Conservation (phyloP, 1,284 basidiomycete genomes). For the Cryptococcus sp. region DNA sequence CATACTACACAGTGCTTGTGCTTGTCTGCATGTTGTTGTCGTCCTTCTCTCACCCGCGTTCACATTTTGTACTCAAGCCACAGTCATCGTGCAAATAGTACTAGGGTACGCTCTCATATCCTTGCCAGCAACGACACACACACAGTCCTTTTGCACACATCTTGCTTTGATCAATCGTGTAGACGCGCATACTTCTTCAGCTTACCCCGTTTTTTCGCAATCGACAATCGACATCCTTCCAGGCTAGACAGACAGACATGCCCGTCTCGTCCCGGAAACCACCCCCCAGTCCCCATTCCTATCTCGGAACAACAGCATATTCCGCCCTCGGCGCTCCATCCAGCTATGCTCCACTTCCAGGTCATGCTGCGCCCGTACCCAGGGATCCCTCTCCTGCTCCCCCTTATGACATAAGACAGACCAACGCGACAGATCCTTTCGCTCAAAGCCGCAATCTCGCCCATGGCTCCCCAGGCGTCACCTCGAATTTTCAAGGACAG, state of each 20-base stretch:
- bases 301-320: slow-evolving; percentile 8
- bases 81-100: too few relatives aligned
- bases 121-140: too few relatives aligned
- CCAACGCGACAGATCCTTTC: slow-evolving; percentile 14
- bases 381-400: slow-evolving; percentile 22
- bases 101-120: too few relatives aligned
- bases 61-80: too few relatives aligned
- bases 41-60: too few relatives aligned
- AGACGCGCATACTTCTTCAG: not conserved
- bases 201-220: not conserved
- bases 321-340: not conserved
- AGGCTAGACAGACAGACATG: slow-evolving; percentile 4
- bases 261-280: slow-evolving; percentile 25
- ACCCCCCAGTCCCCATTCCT: slow-evolving; percentile 10
- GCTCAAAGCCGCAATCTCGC: slow-evolving; percentile 9
- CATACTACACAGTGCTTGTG: too few relatives aligned
- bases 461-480: slow-evolving; percentile 12
- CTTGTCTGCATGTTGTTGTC: too few relatives aligned
- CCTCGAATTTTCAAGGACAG: not conserved
- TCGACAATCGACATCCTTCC: not conserved
- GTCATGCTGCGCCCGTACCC: not conserved
- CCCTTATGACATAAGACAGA: slow-evolving; percentile 6
- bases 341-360: not conserved
- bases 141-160: too few relatives aligned
- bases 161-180: too few relatives aligned